Evolutionary conservation across 495 filamentous ascomycete species (phyloP).

Genomic region (Xanthoparmelia taractica): DNA sequence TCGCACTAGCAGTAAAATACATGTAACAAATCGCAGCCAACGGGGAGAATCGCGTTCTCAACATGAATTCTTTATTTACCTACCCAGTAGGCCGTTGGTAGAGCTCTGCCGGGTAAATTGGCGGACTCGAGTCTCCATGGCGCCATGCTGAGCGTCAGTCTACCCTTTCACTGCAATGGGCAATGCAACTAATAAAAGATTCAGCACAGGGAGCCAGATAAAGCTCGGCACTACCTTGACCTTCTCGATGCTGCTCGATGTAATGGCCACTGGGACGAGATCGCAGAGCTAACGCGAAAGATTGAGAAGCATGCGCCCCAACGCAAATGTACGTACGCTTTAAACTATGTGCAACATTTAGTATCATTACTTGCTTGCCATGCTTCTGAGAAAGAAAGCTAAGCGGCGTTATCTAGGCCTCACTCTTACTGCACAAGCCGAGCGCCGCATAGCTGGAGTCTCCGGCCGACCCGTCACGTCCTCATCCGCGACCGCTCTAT

Average conservation of each 20-base stretch:
- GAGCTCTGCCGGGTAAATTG: not conserved
- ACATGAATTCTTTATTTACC: too few relatives aligned
- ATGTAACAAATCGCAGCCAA: not conserved
- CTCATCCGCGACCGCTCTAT: conserved; percentile 44
- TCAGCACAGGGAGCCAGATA: conserved; percentile 48
- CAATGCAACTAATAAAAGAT: conserved; percentile 16
- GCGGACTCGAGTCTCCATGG: not conserved
- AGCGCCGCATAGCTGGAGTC: conserved; percentile 54
- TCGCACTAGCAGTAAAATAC: conserved; percentile 10
- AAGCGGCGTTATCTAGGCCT: conserved; percentile 47
- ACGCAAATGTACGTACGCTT: conserved; percentile 60
- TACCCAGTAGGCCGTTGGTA: not conserved
- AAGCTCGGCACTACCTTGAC: conserved; percentile 71
- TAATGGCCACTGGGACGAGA: conserved; percentile 77
- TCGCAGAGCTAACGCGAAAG: conserved; percentile 86
- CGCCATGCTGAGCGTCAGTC: conserved; percentile 21
- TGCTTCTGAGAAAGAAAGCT: not conserved
- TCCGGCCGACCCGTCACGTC: conserved; percentile 38
- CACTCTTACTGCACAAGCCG: conserved; percentile 64
- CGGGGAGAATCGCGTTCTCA: not conserved
- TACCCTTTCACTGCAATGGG: not conserved
- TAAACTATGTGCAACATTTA: not conserved
- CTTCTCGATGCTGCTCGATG: conserved; percentile 80
- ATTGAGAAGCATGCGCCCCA: conserved; percentile 88
- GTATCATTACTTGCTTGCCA: not conserved